These are phyloP conservation scores for Boletus pseudopeckii DNA, from an alignment of 768 basidiomycete genomes.

Conservation along the genomic window DNA sequence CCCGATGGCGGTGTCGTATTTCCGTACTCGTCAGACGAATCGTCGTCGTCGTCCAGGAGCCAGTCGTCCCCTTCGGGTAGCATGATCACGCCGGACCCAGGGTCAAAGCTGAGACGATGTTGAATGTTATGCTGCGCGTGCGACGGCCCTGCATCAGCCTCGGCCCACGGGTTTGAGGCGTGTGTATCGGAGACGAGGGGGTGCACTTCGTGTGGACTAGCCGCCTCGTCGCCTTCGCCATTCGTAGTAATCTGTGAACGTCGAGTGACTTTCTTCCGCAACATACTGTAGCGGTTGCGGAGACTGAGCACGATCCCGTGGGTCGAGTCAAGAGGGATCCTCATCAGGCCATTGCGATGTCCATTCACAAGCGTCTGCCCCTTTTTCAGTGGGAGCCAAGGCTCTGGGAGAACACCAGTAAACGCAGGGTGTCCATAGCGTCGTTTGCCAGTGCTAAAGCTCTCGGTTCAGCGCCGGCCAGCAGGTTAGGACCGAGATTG, in stretches of 20 bases:
- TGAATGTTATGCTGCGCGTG: constrained; percentile 37
- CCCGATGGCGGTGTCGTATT: constrained; percentile 25
- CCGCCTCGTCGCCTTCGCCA: constrained; percentile 1
- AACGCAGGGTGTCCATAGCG: constrained; percentile 95
- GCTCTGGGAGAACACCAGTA: constrained; percentile 87
- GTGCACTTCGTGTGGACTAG: constrained; percentile 14
- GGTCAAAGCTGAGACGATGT: constrained; percentile 73
- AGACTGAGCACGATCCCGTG: constrained; percentile 81
- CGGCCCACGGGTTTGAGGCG: constrained; percentile 60
- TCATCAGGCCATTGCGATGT: constrained; percentile 31
- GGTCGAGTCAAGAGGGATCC: constrained; percentile 39
- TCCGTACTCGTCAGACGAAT: constrained; percentile 44
- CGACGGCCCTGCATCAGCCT: constrained; percentile 30
- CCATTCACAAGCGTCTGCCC: constrained; percentile 71
- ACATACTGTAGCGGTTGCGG: constrained; percentile 62
- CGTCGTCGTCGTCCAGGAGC: constrained; percentile 51
- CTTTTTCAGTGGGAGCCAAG: constrained; percentile 91
- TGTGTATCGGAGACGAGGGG: constrained; percentile 27
- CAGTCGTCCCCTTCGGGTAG: constrained; percentile 74
- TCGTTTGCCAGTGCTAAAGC: constrained; percentile 79
- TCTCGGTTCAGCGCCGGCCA: constrained; percentile 1
- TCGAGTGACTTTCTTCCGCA: constrained; percentile 36
- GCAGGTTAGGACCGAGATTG: neutral
- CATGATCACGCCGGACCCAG: constrained; percentile 84
- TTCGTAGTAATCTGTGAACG: constrained; percentile 3